Conservation (phyloP, 2,329 filamentous ascomycete genomes). For the Domatiomyces catenatus region DNA sequence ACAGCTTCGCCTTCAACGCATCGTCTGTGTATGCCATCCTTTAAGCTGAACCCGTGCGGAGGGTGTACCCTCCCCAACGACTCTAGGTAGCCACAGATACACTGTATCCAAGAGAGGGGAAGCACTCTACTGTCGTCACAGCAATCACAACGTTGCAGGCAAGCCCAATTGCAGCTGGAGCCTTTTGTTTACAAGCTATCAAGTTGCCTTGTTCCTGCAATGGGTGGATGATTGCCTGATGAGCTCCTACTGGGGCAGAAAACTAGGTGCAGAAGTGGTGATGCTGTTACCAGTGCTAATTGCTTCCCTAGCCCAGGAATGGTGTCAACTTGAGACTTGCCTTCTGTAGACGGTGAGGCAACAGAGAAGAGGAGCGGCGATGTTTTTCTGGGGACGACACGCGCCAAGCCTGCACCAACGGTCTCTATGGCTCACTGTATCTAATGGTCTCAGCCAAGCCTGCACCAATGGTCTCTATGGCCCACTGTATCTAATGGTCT, state of each 20-base stretch:
- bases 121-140: background rate
- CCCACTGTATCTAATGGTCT: too few species aligned
- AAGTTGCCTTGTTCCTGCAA: background rate
- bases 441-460: too few species aligned
- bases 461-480: background rate
- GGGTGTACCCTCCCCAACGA: background rate
- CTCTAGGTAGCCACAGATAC: background rate
- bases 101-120: background rate
- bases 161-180: background rate
- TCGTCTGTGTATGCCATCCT: constrained; percentile 91
- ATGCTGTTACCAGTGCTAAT: background rate
- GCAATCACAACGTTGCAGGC: background rate
- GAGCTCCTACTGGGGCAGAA: background rate
- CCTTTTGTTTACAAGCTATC: background rate
- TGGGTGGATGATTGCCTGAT: background rate
- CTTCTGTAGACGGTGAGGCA: too few species aligned
- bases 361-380: background rate
- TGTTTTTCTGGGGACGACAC: too few species aligned
- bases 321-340: background rate
- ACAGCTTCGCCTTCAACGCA: constrained; percentile 84
- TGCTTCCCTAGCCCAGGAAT: background rate
- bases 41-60: constrained; percentile 7
- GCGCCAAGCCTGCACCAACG: background rate
- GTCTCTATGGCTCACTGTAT: too few species aligned
- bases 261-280: background rate